Percentiles rank a stretch among this genome's conserved stretches.
These are phyloP conservation scores for Bacidia rubella DNA, from an alignment of 495 filamentous ascomycete genomes.

Conservation along the genomic window DNA sequence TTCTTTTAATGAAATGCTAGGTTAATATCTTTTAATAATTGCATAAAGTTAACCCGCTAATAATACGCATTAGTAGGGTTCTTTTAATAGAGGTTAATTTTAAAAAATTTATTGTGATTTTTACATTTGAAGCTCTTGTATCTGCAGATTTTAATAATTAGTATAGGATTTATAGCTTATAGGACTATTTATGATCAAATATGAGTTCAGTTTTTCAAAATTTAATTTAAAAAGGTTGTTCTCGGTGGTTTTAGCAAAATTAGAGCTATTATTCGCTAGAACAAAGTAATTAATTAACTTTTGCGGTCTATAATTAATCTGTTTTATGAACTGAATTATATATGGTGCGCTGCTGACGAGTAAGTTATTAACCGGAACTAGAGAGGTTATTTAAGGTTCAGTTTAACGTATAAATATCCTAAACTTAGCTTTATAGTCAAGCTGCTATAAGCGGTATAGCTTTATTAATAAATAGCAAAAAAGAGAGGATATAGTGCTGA, in stretches of 20 bases:
- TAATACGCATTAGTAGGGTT: constrained; percentile 26
- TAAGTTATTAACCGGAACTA: constrained; percentile 5
- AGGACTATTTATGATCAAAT: constrained; percentile 11
- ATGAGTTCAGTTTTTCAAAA: constrained; percentile 10
- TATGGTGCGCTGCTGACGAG: constrained; percentile 10
- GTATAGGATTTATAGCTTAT: constrained; percentile 7
- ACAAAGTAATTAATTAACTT: constrained; percentile 8
- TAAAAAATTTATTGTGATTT: constrained; percentile 13
- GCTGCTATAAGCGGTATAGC: constrained; percentile 8
- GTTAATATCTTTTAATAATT: constrained; percentile 22
- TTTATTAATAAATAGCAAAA: constrained; percentile 13
- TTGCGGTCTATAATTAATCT: constrained; percentile 9
- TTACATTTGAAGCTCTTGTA: constrained; percentile 13
- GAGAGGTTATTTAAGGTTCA: constrained; percentile 8
- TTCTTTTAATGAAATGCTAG: constrained; percentile 7
- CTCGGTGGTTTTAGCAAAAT: constrained; percentile 8
- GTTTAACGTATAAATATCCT: constrained; percentile 9
- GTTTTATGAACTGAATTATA: constrained; percentile 5
- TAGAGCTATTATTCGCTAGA: constrained; percentile 8
- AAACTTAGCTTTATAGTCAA: constrained; percentile 12
- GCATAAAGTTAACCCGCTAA: constrained; percentile 23
- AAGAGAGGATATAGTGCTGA: constrained; percentile 10
- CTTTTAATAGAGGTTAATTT: constrained; percentile 27
- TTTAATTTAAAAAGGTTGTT: constrained; percentile 6
- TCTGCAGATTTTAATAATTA: constrained; percentile 9